These are phyloP conservation scores for Cicer yamashitae DNA, from an alignment of 306 rosid species.

Conservation along the genomic window DNA sequence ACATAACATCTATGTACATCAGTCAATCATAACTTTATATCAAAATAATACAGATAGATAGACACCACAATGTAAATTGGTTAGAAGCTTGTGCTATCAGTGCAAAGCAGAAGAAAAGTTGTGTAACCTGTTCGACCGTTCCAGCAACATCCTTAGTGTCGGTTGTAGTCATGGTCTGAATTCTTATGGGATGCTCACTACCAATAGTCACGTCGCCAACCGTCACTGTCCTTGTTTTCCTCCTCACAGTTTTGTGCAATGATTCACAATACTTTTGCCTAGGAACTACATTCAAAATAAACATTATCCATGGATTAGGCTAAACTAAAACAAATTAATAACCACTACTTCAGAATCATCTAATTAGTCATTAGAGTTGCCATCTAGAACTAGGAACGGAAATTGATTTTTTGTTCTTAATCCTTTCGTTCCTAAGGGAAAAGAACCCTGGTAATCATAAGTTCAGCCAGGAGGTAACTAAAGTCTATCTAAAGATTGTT, in stretches of 20 bases:
- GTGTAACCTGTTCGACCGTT: conserved; percentile 90
- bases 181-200: conserved; percentile 93
- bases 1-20: conserved; percentile 24
- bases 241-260: conserved; percentile 78
- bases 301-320: conserved; percentile 43
- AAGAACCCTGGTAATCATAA: no score
- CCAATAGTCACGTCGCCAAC: conserved; percentile 90
- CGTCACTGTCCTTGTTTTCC: conserved; percentile 93
- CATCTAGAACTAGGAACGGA: not conserved
- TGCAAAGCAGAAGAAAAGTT: conserved; percentile 29
- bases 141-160: conserved; percentile 94
- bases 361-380: conserved; percentile 7
- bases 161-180: conserved; percentile 98
- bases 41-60: not conserved
- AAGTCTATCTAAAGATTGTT: no score
- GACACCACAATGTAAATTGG: not conserved
- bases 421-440: no score
- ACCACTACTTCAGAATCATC: conserved; percentile 6
- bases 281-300: conserved; percentile 70
- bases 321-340: conserved; percentile 31
- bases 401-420: no score
- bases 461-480: no score
- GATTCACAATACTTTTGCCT: conserved; percentile 93
- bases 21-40: not conserved
- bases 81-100: not conserved